A percentile compares a stretch with the other conserved stretches of the same genome.
These are phyloP conservation scores for Phytophthora foliorum DNA, from an alignment of 352 stramenopile species.

Conservation along the genomic window DNA sequence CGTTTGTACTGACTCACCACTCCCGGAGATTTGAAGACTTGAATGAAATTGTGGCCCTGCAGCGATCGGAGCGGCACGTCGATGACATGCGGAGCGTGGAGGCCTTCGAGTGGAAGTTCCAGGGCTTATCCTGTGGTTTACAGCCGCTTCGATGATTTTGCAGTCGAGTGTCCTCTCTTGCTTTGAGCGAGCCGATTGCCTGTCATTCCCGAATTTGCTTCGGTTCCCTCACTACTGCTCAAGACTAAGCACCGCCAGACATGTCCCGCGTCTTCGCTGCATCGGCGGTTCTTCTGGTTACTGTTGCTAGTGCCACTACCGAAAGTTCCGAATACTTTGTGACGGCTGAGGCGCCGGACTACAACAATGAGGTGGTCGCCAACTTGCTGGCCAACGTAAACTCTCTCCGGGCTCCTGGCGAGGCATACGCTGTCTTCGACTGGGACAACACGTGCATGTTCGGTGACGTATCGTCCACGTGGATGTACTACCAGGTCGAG, in stretches of 20 bases:
- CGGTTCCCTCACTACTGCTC: not conserved
- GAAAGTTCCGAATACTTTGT: conserved; percentile 40
- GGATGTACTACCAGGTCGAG: conserved; percentile 57
- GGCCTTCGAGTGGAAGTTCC: not conserved
- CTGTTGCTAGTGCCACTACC: not conserved
- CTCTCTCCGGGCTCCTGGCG: conserved; percentile 34
- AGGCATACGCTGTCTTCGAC: conserved; percentile 60
- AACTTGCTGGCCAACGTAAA: conserved; percentile 41
- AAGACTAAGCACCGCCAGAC: not conserved
- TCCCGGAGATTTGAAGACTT: not conserved
- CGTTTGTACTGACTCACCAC: not conserved
- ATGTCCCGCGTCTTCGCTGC: conserved; percentile 14
- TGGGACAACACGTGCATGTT: conserved; percentile 72
- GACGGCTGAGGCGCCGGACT: conserved; percentile 49
- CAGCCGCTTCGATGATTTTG: not conserved
- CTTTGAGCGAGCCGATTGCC: not conserved
- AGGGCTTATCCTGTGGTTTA: not conserved
- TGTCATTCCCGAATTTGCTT: not conserved
- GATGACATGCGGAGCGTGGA: not conserved
- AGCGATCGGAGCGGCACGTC: not conserved
- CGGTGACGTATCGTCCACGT: conserved; percentile 61
- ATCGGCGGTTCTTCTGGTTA: conserved; percentile 12
- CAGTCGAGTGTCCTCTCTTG: not conserved
- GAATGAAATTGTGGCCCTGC: not conserved
- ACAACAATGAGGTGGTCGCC: conserved; percentile 53